Evolutionary conservation across 2,329 filamentous ascomycete genomes (phyloP), one percentile per base, ranked within the genome.

Genomic region (Zymoseptoria brevis): DNA sequence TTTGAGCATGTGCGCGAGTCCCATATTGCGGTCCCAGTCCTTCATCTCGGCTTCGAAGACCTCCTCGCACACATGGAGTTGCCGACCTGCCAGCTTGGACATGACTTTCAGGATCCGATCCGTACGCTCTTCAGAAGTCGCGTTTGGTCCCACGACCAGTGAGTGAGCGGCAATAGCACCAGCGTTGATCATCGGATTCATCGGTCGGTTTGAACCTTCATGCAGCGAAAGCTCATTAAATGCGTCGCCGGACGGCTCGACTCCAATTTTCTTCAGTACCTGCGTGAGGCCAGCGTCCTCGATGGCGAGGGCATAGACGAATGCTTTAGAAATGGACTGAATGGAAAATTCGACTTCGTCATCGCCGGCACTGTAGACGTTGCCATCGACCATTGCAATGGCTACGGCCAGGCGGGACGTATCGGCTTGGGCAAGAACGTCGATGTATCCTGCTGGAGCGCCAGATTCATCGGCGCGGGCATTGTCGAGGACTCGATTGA

Each of bases 311-410:
- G 74, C 74, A 59, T 76, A 76, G 26, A 75, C 73, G 55, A 76
- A 76, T 1, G 74, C 68, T 51, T 76, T 76, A 11, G 74, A 74
- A 55, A 76, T 76, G 64, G 74, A 76, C 57, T 76, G 74, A 35
- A 76, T 76, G 1, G 74, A 76, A 57, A 76, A 76, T 57, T 76
- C 74, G 52, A 75, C 60, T 8, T 66, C 57, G 53, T 76, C 74
- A 60, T 76, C 74, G 2, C 74, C 74, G 1, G 70, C 71, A 0
- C 73, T 75, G 67, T 76, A 76, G 1, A 76, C 41, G 16, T 73
- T 70, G 8, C 74, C 74, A 35, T 76, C 74, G 6, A 76, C 74
- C 68, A 73, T 76, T 4, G 74, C 74, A 16, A 76, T 60, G 0
- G 74, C 73, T 16, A 75, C 72, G 5, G 71, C 74, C 61, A 76